These are phyloP conservation scores for Malus hybrid DNA, from an alignment of 331 rosid species.

Conservation along the genomic window DNA sequence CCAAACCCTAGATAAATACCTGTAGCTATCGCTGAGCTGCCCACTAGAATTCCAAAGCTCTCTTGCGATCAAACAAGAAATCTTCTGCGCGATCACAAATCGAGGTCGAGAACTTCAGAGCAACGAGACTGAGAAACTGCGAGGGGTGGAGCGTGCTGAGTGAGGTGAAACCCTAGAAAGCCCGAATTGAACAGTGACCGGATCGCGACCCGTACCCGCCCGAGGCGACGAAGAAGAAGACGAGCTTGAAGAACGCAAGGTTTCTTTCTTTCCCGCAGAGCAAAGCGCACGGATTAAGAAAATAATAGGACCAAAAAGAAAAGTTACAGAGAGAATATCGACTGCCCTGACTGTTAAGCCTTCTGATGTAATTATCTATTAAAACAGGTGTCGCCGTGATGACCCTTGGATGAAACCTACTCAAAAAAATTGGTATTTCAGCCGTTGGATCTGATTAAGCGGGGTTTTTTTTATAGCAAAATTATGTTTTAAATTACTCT, in stretches of 20 bases:
- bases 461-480: too few species aligned
- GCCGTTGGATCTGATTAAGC: neutral
- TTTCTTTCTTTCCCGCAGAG: neutral
- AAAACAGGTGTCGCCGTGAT: neutral
- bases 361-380: neutral
- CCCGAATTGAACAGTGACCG: neutral
- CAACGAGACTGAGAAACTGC: too few species aligned
- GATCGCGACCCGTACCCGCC: conserved; percentile 1
- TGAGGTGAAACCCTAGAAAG: neutral
- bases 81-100: neutral
- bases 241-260: neutral
- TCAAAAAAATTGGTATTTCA: neutral
- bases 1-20: neutral
- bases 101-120: neutral
- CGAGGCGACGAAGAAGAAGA: neutral
- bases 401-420: neutral
- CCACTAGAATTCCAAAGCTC: neutral
- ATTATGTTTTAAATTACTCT: too few species aligned
- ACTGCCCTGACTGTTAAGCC: neutral
- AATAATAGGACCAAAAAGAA: neutral
- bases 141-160: neutral
- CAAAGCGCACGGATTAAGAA: neutral
- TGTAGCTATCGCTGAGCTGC: neutral
- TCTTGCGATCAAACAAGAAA: neutral
- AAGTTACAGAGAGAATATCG: neutral